Evolutionary conservation across 2,329 filamentous ascomycete species (phyloP), one percentile per base, ranked within the genome.

Genomic region (Aspergillus piperis): DNA sequence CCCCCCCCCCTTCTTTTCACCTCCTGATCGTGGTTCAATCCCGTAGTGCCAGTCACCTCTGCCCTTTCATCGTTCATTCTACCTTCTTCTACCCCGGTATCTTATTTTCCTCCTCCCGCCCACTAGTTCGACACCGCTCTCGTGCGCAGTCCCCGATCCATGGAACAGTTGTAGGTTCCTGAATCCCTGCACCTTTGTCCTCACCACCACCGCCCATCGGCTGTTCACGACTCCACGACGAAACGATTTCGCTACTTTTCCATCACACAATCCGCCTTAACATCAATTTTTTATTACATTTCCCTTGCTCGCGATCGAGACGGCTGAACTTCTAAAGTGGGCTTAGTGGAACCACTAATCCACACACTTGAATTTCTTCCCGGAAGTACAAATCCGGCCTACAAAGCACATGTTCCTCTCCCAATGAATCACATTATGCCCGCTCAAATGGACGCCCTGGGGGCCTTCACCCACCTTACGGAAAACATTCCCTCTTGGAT

Each of bases 401-500:
- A 27, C 41, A n/a, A 42, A 55, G 53, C 30, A 30, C 53, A 55
- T 44, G 25, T 54, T 30, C 11, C 44, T 15, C 6, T 39, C n/a
- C 38, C 4, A 15, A n/a, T 23, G 25, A 44, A 21, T 21, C n/a
- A 32, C 23, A 63, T 39, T 53, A 65, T 65, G 58, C 41, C 62
- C 49, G 57, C 44, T 39, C 49, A 69, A 17, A 76, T 79, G 71
- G 78, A 81, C 68, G 74, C 79, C 41, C 66, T 80, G 49, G 73
- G 76, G 57, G 79, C 79, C 59, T 81, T 82, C 64, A 68, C 75
- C 64, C 72, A 76, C 62, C 72, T 82, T 8, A 67, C 73, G 48
- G 77, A 81, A 54, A 80, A 77, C 59, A 59, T 81, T 15, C 80
- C 80, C 13, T 55, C 68, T n/a, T 82, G 80, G 80, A 75, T 80